A percentile compares a stretch with the other conserved stretches of the same genome.
These are phyloP conservation scores for Talaromyces thailandensis DNA, from an alignment of 495 filamentous ascomycete species.

Conservation along the genomic window DNA sequence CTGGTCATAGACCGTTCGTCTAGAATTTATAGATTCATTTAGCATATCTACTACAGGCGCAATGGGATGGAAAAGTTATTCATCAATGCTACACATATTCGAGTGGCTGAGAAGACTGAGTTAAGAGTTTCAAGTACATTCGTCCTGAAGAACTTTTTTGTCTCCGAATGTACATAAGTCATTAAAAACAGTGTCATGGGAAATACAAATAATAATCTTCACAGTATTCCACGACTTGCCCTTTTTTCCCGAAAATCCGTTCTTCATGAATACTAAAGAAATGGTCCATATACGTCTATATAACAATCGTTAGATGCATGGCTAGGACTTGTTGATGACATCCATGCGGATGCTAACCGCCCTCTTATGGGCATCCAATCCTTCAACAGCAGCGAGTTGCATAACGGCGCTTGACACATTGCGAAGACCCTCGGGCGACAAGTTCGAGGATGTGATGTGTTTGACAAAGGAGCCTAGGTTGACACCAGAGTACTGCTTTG, in stretches of 20 bases:
- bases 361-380: conserved; percentile 86
- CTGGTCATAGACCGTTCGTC: no score
- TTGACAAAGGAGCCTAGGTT: conserved; percentile 93
- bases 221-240: neutral
- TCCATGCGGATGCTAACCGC: conserved; percentile 82
- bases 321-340: conserved; percentile 41
- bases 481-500: conserved; percentile 95
- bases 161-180: neutral
- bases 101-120: neutral
- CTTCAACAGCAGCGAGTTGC: conserved; percentile 87
- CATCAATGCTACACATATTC: neutral
- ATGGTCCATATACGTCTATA: neutral
- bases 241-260: neutral
- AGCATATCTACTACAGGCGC: neutral
- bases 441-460: conserved; percentile 86
- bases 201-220: neutral
- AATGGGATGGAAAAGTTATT: neutral
- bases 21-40: neutral
- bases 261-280: no score
- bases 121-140: neutral
- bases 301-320: neutral
- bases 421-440: conserved; percentile 74
- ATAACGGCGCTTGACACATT: conserved; percentile 85
- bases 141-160: neutral
- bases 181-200: neutral